Evolutionary conservation across 495 filamentous ascomycete genomes (phyloP).

Genomic region (Viridothelium virens): DNA sequence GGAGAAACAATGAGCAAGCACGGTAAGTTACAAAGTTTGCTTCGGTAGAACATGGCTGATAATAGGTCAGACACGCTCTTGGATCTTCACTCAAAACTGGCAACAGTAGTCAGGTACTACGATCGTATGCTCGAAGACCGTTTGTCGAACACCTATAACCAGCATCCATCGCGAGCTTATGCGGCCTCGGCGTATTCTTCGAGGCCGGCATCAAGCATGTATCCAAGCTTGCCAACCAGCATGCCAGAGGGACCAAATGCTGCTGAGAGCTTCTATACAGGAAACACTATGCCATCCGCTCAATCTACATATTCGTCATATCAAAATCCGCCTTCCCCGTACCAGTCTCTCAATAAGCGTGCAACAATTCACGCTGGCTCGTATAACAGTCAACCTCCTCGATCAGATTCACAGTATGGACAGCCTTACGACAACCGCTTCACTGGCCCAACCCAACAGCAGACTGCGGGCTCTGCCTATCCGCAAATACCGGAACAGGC

Average conservation of each 20-base stretch:
- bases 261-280: constrained; percentile 75
- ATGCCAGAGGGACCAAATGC: constrained; percentile 44
- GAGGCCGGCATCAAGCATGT: constrained; percentile 45
- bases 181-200: constrained; percentile 44
- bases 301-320: constrained; percentile 30
- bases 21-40: constrained; percentile 47
- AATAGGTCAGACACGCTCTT: constrained; percentile 62
- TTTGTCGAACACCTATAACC: constrained; percentile 82
- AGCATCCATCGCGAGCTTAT: constrained; percentile 42
- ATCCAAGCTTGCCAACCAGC: constrained; percentile 44
- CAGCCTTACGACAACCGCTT: constrained; percentile 30
- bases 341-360: constrained; percentile 19
- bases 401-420: constrained; percentile 1
- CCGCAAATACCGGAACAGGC: constrained; percentile 17
- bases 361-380: constrained; percentile 12
- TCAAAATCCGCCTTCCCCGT: constrained; percentile 25
- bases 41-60: background rate
- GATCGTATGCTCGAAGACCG: constrained; percentile 97
- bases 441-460: constrained; percentile 25
- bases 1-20: constrained; percentile 99
- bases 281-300: constrained; percentile 40
- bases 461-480: constrained; percentile 21
- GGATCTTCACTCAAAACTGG: constrained; percentile 88
- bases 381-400: background rate
- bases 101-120: constrained; percentile 97